phyloP scores from a whole-genome alignment of 257 asterid species.

The Rhazya stricta region DNA sequence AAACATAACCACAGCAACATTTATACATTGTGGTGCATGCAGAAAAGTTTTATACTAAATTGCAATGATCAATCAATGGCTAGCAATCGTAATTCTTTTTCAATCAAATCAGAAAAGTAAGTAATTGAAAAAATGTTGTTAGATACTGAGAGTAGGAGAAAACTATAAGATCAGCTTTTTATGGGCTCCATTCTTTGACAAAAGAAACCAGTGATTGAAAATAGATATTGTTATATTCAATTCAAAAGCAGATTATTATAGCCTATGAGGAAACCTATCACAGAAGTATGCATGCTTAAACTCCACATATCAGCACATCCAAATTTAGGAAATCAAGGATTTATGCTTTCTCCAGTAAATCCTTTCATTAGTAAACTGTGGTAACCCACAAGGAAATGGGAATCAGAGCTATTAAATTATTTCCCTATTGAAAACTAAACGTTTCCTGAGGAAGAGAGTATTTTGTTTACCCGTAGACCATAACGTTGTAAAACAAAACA shows the following conservation, averaged over 20 bases:
- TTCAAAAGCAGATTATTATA: no score
- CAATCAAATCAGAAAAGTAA: background rate
- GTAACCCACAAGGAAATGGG: background rate
- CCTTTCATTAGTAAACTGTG: background rate
- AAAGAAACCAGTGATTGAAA: background rate
- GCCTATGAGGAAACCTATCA: no score
- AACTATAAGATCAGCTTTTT: background rate
- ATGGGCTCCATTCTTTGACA: background rate
- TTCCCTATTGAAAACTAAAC: no score
- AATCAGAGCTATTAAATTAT: no score
- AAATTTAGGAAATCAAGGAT: background rate
- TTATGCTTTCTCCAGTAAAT: background rate
- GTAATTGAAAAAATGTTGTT: background rate
- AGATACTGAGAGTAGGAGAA: background rate
- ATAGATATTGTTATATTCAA: background rate
- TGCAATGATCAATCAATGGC: background rate
- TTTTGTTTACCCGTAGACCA: no score
- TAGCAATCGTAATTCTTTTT: background rate
- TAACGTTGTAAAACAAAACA: no score
- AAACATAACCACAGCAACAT: background rate
- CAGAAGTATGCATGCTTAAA: no score
- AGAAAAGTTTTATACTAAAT: background rate
- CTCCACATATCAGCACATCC: background rate
- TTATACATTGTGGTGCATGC: background rate
- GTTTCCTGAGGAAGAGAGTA: no score